Evolutionary conservation across 2,329 filamentous ascomycete genomes (phyloP).

Genomic region (Penicillium sp.): DNA sequence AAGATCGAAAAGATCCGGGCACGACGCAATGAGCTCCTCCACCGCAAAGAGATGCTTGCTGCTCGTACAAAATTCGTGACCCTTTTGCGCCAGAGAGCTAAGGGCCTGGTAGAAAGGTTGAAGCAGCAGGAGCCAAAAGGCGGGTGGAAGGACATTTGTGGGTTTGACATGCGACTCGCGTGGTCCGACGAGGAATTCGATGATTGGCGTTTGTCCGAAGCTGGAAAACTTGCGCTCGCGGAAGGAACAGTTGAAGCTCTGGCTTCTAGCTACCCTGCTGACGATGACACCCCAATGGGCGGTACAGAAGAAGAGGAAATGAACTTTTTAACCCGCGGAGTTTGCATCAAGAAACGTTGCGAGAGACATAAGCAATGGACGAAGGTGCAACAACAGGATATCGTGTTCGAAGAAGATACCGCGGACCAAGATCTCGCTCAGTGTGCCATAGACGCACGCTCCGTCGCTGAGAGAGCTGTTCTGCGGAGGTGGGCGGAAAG

Average conservation of each 20-base stretch:
- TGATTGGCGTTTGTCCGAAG: constrained; percentile 44
- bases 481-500: constrained; percentile 42
- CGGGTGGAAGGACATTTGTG: constrained; percentile 51
- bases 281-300: constrained; percentile 39
- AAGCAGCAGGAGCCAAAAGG: constrained; percentile 47
- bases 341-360: constrained; percentile 51
- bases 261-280: constrained; percentile 26
- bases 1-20: constrained; percentile 40
- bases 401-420: constrained; percentile 43
- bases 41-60: constrained; percentile 42
- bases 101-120: constrained; percentile 44
- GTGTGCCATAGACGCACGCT: constrained; percentile 43
- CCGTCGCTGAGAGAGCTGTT: constrained; percentile 46
- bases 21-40: constrained; percentile 34
- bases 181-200: constrained; percentile 52
- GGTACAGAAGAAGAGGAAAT: constrained; percentile 31
- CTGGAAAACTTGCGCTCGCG: constrained; percentile 40
- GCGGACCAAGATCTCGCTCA: constrained; percentile 40
- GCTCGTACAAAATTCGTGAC: constrained; percentile 45
- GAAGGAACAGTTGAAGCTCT: constrained; percentile 39
- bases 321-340: constrained; percentile 38
- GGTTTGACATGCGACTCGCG: constrained; percentile 47
- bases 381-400: constrained; percentile 49
- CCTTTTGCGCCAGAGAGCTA: constrained; percentile 44
- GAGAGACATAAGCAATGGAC: constrained; percentile 51